Evolutionary conservation across 345 rosid genomes (phyloP).

Genomic region (Citrus trifoliata): DNA sequence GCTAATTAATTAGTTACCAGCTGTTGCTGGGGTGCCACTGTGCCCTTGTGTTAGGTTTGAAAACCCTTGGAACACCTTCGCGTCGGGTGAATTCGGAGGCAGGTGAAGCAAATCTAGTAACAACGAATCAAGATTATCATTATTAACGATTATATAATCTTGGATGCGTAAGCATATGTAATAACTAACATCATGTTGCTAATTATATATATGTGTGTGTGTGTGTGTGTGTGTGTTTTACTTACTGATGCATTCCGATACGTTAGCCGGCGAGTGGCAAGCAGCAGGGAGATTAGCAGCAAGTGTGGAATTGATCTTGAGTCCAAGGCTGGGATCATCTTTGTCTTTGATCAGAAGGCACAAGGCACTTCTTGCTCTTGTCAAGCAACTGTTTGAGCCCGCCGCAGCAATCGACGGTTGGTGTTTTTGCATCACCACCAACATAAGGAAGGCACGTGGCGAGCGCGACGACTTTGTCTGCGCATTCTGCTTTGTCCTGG

Average conservation of each 20-base stretch:
- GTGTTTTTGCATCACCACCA: constrained; percentile 57
- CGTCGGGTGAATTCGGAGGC: constrained; percentile 59
- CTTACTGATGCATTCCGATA: constrained; percentile 63
- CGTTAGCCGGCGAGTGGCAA: constrained; percentile 48
- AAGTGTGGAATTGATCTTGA: constrained; percentile 57
- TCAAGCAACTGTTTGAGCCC: constrained; percentile 56
- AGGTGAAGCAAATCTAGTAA: constrained; percentile 56
- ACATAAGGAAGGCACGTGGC: constrained; percentile 71
- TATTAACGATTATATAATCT: not conserved
- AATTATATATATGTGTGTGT: too few relatives aligned
- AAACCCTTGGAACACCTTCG: constrained; percentile 57
- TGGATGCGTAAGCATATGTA: not conserved
- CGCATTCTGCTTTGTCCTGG: constrained; percentile 69
- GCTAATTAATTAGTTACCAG: constrained; percentile 21
- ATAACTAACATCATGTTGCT: too few relatives aligned
- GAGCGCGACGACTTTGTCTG: constrained; percentile 44
- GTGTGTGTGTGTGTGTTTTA: not conserved
- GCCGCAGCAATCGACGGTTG: constrained; percentile 67
- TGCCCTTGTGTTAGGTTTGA: constrained; percentile 37
- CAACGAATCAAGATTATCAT: not conserved
- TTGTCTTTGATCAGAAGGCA: constrained; percentile 68
- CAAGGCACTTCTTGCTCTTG: constrained; percentile 63
- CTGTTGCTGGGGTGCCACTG: constrained; percentile 24
- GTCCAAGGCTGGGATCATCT: constrained; percentile 69
- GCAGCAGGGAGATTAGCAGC: constrained; percentile 59